phyloP scores from a whole-genome alignment of 2,329 filamentous ascomycete species.

The Scortechinia acanthostroma region DNA sequence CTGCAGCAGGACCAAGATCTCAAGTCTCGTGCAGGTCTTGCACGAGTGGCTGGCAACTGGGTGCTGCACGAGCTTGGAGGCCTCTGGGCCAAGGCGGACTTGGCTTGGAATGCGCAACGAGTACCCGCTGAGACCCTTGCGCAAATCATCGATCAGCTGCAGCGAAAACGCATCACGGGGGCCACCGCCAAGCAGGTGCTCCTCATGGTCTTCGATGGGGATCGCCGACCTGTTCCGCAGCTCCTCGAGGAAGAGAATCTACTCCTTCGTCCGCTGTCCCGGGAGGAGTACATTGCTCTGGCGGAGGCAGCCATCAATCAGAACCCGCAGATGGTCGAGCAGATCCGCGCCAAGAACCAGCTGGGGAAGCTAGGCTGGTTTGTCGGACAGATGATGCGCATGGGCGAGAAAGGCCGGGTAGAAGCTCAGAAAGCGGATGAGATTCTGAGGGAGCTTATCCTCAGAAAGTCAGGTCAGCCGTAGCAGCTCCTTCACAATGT shows the following conservation, averaged over 20 bases:
- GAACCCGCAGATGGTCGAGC: conserved; percentile 47
- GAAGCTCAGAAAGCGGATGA: conserved; percentile 50
- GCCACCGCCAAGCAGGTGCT: conserved; percentile 54
- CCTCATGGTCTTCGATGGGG: conserved; percentile 37
- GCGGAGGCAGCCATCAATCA: conserved; percentile 37
- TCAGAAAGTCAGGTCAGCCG: too few species aligned
- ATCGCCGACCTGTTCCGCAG: not conserved
- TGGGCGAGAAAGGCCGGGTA: conserved; percentile 50
- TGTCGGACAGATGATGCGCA: conserved; percentile 61
- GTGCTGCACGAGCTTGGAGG: conserved; percentile 1
- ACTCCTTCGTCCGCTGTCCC: conserved; percentile 41
- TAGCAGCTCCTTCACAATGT: too few species aligned
- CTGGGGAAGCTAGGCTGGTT: conserved; percentile 62
- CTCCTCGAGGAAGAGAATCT: conserved; percentile 43
- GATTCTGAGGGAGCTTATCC: conserved; percentile 38
- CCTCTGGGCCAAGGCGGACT: not conserved
- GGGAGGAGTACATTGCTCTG: conserved; percentile 43
- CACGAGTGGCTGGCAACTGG: not conserved
- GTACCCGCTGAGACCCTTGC: conserved; percentile 21
- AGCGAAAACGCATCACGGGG: conserved; percentile 36
- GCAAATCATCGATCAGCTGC: conserved; percentile 30
- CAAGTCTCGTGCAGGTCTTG: not conserved
- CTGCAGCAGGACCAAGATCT: not conserved
- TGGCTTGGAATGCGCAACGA: conserved; percentile 3
- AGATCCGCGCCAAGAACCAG: conserved; percentile 48